These are phyloP conservation scores for Neurospora sp. DNA, from an alignment of 495 filamentous ascomycete species.

Conservation along the genomic window DNA sequence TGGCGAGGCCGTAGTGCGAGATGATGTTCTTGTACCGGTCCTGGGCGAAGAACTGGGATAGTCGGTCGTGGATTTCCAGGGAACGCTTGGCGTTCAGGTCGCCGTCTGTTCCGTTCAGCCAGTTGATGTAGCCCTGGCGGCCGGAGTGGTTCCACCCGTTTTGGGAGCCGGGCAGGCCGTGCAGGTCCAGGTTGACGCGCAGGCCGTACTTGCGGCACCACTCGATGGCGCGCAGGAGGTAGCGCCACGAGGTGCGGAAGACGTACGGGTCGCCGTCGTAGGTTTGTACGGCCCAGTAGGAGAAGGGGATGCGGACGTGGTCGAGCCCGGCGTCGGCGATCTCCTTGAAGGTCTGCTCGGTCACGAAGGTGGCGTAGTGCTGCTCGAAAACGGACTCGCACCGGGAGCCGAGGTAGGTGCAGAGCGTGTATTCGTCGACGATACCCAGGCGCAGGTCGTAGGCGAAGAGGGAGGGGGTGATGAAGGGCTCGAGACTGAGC, in stretches of 20 bases:
- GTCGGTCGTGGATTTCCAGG: conserved; percentile 69
- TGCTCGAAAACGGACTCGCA: conserved; percentile 62
- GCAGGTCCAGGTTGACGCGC: conserved; percentile 87
- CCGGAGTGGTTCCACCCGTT: conserved; percentile 91
- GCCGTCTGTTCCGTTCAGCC: conserved; percentile 68
- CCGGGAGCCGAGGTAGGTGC: conserved; percentile 51
- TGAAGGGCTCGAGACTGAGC: conserved; percentile 90
- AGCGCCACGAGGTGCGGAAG: conserved; percentile 80
- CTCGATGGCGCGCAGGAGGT: conserved; percentile 86
- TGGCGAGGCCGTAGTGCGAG: conserved; percentile 75
- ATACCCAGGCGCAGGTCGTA: conserved; percentile 55
- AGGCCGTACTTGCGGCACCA: conserved; percentile 89
- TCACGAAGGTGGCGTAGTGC: conserved; percentile 85
- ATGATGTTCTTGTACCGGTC: conserved; percentile 76
- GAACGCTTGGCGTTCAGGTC: conserved; percentile 60
- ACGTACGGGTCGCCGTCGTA: conserved; percentile 87
- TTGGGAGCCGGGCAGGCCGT: conserved; percentile 74
- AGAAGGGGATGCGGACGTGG: conserved; percentile 89
- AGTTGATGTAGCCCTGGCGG: conserved; percentile 57
- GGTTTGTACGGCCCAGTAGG: conserved; percentile 87
- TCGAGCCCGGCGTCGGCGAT: conserved; percentile 87
- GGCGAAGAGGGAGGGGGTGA: conserved; percentile 83
- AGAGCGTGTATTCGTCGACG: conserved; percentile 83
- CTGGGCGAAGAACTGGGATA: conserved; percentile 79
- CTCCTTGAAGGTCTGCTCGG: conserved; percentile 69